Percentiles rank a stretch among this genome's conserved stretches.
phyloP scores from a whole-genome alignment of 352 stramenopile species.

The Albugo laibachii region DNA sequence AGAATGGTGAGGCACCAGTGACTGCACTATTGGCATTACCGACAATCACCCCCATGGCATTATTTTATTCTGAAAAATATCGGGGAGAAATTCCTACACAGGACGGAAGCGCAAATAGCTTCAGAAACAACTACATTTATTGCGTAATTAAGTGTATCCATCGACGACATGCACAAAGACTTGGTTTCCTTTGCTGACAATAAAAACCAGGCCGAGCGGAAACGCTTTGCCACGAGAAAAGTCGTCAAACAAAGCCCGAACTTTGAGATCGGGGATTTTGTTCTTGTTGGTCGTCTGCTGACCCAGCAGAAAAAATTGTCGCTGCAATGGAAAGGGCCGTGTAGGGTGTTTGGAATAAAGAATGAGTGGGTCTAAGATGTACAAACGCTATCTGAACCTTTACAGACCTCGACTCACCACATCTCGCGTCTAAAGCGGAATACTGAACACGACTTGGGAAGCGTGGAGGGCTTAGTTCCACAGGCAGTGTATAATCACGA shows the following conservation, averaged over 20 bases:
- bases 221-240: not conserved
- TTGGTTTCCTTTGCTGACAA: not conserved
- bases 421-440: not conserved
- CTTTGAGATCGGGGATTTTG: not conserved
- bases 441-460: not conserved
- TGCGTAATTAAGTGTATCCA: not conserved
- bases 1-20: constrained; percentile 9
- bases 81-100: not conserved
- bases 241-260: not conserved
- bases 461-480: not conserved
- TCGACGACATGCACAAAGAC: not conserved
- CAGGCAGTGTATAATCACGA: not conserved
- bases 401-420: not conserved
- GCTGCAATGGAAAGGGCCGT: not conserved
- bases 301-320: not conserved
- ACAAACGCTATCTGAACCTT: not conserved
- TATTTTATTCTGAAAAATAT: not conserved
- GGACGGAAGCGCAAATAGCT: not conserved
- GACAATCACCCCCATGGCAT: not conserved
- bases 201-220: not conserved
- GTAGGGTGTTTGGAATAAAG: not conserved
- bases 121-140: not conserved
- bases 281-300: not conserved
- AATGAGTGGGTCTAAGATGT: not conserved
- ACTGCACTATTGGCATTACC: constrained; percentile 11